These are phyloP conservation scores for Nitzschia palea DNA, from an alignment of 108 stramenopile species.

Conservation along the genomic window DNA sequence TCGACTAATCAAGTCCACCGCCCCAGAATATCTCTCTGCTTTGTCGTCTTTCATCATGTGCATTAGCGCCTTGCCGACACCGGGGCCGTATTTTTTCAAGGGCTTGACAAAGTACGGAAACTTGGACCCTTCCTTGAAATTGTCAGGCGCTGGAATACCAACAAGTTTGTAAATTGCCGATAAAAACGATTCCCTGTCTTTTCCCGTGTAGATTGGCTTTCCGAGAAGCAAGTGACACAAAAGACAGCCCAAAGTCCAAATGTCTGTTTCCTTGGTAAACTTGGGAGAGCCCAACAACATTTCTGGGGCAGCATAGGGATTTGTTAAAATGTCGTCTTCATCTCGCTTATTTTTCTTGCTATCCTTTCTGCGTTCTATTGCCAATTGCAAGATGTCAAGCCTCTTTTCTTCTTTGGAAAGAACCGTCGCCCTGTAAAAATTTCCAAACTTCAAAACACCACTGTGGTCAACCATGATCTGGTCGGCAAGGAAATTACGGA, in stretches of 20 bases:
- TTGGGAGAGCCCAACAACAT: conserved; percentile 73
- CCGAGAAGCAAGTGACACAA: conserved; percentile 72
- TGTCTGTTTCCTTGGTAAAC: conserved; percentile 76
- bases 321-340: conserved; percentile 54
- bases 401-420: conserved; percentile 48
- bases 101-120: conserved; percentile 76
- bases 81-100: conserved; percentile 68
- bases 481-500: conserved; percentile 71
- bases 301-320: conserved; percentile 78
- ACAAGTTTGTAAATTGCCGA: conserved; percentile 73
- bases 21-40: conserved; percentile 33
- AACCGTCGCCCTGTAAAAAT: conserved; percentile 71
- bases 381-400: conserved; percentile 35
- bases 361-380: conserved; percentile 26
- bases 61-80: conserved; percentile 72
- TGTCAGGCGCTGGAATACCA: conserved; percentile 62
- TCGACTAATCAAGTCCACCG: conserved; percentile 65
- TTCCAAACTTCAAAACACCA: conserved; percentile 72
- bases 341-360: conserved; percentile 15
- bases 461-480: conserved; percentile 79
- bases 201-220: conserved; percentile 76
- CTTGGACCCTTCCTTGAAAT: conserved; percentile 52
- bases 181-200: conserved; percentile 65
- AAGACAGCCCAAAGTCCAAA: conserved; percentile 83
- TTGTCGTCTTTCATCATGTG: conserved; percentile 61